Base-by-base conservation (phyloP, 2,329 filamentous ascomycete genomes). In the Myriosclerotinia curreyana region DNA sequence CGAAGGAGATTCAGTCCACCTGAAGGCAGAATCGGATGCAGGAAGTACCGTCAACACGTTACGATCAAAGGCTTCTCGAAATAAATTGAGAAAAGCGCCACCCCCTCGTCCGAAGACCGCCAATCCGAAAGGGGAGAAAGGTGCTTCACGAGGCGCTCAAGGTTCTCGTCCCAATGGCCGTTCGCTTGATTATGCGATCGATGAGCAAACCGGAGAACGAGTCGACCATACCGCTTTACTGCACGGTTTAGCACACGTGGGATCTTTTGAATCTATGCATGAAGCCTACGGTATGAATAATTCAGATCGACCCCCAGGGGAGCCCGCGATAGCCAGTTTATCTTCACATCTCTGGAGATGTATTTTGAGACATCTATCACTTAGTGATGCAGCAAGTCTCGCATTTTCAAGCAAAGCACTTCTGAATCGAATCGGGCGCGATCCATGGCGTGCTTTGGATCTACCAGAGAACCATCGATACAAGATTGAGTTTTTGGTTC, bases 401-500 rank as follows among this genome's bases (percentile, higher is more conserved):
- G 77, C 80, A 12, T 73, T 83, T 15, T 75, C 82, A 31, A 81
- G 74, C 69, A 81, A 79, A 69, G 77, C 77, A 3, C 75, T 85
- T 22, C 74, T 77, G 65, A 63, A 69, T 15, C 77, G 78, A 14
- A 70, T 85, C 14, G 79, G 79, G 5, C 68, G 71, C 1, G 69
- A 70, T 11, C 75, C 78, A 8, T 80, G 79, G 71, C 53, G 71
- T 44, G 73, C 69, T 5, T 73, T 83, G 38, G 71, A 77, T 31
- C 62, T 71, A 11, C 77, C 80, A 4, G 72, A 78, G 8, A 81
- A 85, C 68, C 74, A 73, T 52, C 68, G 76, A 6, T 72, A 81
- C 65, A 80, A 79, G 59, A 75, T 80, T 53, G 74, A 79, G 5
- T 85, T 87, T 70, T 76, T 87, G 6, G 70, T 78, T 15, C 72